These are phyloP conservation scores for Volvox africanus DNA, from an alignment of 139 green algal species.

Conservation along the genomic window DNA sequence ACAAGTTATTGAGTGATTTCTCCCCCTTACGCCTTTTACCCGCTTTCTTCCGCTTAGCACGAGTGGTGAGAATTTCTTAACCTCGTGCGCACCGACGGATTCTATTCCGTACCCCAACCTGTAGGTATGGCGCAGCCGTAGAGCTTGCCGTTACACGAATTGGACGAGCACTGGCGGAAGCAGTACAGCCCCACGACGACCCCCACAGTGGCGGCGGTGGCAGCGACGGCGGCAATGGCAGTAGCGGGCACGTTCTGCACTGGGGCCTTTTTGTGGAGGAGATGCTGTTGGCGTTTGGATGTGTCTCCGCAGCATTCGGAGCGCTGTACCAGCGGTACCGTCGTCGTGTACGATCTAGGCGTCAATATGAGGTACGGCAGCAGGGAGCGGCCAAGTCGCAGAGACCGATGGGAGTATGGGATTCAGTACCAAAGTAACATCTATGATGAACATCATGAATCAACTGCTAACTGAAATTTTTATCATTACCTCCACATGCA, in stretches of 20 bases:
- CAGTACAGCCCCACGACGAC: constrained; percentile 43
- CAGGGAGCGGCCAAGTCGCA: not conserved
- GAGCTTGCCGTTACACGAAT: constrained; percentile 64
- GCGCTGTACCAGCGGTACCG: not conserved
- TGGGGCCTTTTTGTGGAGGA: not conserved
- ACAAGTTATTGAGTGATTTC: no score
- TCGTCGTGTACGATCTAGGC: not conserved
- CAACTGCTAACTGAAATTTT: no score
- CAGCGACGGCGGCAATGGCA: not conserved
- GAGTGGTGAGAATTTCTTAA: no score
- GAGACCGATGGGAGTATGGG: not conserved
- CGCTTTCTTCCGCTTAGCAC: no score
- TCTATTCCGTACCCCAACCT: no score
- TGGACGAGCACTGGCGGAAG: constrained; percentile 64
- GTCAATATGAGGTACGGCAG: not conserved
- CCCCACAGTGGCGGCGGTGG: not conserved
- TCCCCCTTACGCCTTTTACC: no score
- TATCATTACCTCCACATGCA: not conserved
- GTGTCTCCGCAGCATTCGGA: not conserved
- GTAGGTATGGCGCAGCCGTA: constrained; percentile 66
- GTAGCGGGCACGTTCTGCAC: not conserved
- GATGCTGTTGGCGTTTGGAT: not conserved
- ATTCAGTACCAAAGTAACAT: not conserved
- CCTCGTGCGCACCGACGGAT: no score
- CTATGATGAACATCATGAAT: no score